phyloP scores from a whole-genome alignment of 495 filamentous ascomycete species.

The Zalerion maritima region DNA sequence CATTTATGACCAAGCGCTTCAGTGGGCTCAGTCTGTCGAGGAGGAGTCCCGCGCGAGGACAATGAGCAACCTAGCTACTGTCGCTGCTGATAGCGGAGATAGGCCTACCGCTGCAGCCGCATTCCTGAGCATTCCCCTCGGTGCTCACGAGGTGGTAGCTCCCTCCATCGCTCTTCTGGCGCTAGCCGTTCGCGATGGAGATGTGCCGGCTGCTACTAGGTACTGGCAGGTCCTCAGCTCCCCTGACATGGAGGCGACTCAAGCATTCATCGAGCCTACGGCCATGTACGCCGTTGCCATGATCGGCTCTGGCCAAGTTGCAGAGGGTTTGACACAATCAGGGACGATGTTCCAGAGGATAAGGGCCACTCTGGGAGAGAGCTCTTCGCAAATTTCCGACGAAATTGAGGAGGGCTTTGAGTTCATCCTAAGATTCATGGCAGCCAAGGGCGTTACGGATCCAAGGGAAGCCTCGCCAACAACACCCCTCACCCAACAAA shows the following conservation, averaged over 20 bases:
- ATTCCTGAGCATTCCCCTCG: slow-evolving; percentile 39
- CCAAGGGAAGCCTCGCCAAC: slow-evolving; percentile 22
- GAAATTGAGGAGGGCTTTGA: slow-evolving; percentile 80
- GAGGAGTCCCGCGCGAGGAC: slow-evolving; percentile 15
- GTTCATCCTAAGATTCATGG: slow-evolving; percentile 68
- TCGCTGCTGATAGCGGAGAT: slow-evolving; percentile 69
- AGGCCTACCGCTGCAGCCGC: slow-evolving; percentile 53
- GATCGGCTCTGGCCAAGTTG: slow-evolving; percentile 63
- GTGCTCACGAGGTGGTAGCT: slow-evolving; percentile 34
- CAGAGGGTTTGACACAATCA: slow-evolving; percentile 58
- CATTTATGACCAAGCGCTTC: slow-evolving; percentile 50
- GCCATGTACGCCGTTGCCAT: slow-evolving; percentile 75
- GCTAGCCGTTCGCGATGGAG: slow-evolving; percentile 63
- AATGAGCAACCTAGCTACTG: slow-evolving; percentile 31
- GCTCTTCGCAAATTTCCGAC: slow-evolving; percentile 42
- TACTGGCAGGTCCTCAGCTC: slow-evolving; percentile 61
- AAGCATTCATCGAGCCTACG: slow-evolving; percentile 68
- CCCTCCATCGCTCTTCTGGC: slow-evolving; percentile 77
- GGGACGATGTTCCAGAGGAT: slow-evolving; percentile 75
- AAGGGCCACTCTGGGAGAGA: slow-evolving; percentile 35
- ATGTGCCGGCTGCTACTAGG: slow-evolving; percentile 56
- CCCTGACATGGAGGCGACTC: slow-evolving; percentile 38
- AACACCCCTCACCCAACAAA: slow-evolving; percentile 12
- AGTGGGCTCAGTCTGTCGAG: slow-evolving; percentile 41
- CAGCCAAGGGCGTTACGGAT: slow-evolving; percentile 30